Conservation (phyloP, 2,329 filamentous ascomycete genomes). For the Aureobasidium musti region DNA sequence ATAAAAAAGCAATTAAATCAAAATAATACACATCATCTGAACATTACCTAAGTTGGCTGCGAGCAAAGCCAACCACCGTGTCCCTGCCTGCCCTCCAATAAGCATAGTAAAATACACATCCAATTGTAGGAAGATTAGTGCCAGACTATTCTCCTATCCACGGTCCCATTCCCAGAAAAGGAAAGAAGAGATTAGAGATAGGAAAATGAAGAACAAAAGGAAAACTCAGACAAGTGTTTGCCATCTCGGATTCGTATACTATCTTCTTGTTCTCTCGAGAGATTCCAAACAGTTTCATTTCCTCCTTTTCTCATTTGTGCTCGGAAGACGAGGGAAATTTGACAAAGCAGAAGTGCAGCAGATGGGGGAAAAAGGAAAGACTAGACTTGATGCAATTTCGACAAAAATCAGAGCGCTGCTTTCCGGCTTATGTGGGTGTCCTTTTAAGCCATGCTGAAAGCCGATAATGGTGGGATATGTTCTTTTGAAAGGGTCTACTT, state of each 20-base stretch:
- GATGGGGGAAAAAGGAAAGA: conserved; percentile 9
- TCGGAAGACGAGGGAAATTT: not conserved
- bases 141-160: conserved; percentile 11
- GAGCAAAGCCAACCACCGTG: not conserved
- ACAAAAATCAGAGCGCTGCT: conserved; percentile 23
- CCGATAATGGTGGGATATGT: conserved; percentile 30
- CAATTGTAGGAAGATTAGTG: not conserved
- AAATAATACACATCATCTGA: conserved; percentile 24
- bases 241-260: conserved; percentile 25
- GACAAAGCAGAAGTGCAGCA: conserved; percentile 25
- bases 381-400: conserved; percentile 24
- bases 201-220: not conserved
- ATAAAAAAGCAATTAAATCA: not conserved
- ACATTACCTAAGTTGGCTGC: not conserved
- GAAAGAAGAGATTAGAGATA: conserved; percentile 3
- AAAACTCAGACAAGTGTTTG: conserved; percentile 16
- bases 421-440: conserved; percentile 18
- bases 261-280: conserved; percentile 22
- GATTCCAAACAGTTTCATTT: conserved; percentile 14
- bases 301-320: conserved; percentile 18
- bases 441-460: conserved; percentile 23
- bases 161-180: not conserved
- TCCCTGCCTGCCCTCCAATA: not conserved
- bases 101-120: conserved; percentile 17
- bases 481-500: conserved; percentile 33